Base-by-base conservation (phyloP, 2,329 filamentous ascomycete genomes). In the Aspergillus unguis region DNA sequence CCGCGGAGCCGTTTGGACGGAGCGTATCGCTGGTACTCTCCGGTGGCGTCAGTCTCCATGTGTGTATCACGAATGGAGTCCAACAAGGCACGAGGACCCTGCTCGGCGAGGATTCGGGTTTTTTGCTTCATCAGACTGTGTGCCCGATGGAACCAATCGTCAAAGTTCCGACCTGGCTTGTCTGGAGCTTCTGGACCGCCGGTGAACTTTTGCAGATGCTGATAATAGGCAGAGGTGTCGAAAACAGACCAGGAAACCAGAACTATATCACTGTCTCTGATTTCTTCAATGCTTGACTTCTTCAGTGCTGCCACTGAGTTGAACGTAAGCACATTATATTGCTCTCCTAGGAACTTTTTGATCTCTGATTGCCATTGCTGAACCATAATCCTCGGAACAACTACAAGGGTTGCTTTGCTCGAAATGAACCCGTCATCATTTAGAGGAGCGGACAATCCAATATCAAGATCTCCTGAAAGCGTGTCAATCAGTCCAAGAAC, bases 281-380 rank as follows among this genome's bases (percentile, higher is more conserved):
- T 69, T 6, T 78, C 63, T 1, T 67, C 50, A 26, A 84, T 71
- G 0, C 66, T 75, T 5, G 71, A 61, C 1, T 64, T 65, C n/a
- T 65, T 61, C 2, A 85, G 65, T 5, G 76, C 63, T 2, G 43
- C 46, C 4, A 70, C 57, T 0, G 55, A 71, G 11, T 70, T 68
- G 40, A 85, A 72, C 1, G 73, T 55, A 1, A 83, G 42, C 3
- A 85, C 67, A 2, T 68, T 70, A 59, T 76, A 77, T 5, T 64
- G 65, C 0, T 50, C 56, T 3, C 67, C 72, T 3, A 81, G 63
- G 60, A 80, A 84, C 46, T 80, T 80, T 2, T 59, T 44, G 10
- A 83, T 75, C 56, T 87, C 84, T 0, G 65, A 62, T 6, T 63
- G 60, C 85, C 85, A 88, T 61, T 87, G 85, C 5, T 71, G 61